Base-by-base conservation (phyloP, 73 alveolate genomes). In the Uronychia binucleata region DNA sequence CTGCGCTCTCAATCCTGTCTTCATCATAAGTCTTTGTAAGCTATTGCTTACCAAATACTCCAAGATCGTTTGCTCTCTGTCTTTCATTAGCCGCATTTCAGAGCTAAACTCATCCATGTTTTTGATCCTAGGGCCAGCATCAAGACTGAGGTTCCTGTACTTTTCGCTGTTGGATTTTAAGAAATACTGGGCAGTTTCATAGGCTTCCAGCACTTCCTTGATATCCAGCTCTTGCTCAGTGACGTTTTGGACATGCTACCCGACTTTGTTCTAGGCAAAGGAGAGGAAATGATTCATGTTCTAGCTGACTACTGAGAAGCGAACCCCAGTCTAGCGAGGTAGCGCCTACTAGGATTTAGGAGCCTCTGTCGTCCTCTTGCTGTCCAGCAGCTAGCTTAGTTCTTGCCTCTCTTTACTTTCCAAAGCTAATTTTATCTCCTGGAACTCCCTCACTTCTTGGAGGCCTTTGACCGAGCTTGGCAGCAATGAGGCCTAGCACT, bases 161-260 rank as follows among this genome's bases (percentile, higher is more conserved):
- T 81, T 58, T 29, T 78, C 34, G 0, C 82, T 58, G 28, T 81
- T 81, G 26, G 34, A 28, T 81, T 79, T 57, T 34, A 81, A 59
- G 11, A 0, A 58, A 57, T 79, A 58, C 82, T 58, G 81, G 30
- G 60, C 88, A 81, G 31, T 60, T 30, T 75, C 88, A 19, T 59
- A 19, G 1, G 75, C 75, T 58, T 60, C 76, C 30, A 58, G 1
- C 80, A 78, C 60, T 29, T 81, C 75, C 32, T 33, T 58, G 27
- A 59, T 28, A 27, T 81, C 31, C 1, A 81, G 32, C 35, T 81
- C 81, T n/a, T 59, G 88, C 13, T 81, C 88, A 28, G 75, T 59
- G 1, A 29, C 31, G 82, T 81, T 81, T 32, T 59, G 27, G 77
- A 81, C 60, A 31, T 27, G 75, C 1, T 81, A 13, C 33, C 75